Evolutionary conservation across 768 basidiomycete species (phyloP).

Genomic region (Mycena alexandri): DNA sequence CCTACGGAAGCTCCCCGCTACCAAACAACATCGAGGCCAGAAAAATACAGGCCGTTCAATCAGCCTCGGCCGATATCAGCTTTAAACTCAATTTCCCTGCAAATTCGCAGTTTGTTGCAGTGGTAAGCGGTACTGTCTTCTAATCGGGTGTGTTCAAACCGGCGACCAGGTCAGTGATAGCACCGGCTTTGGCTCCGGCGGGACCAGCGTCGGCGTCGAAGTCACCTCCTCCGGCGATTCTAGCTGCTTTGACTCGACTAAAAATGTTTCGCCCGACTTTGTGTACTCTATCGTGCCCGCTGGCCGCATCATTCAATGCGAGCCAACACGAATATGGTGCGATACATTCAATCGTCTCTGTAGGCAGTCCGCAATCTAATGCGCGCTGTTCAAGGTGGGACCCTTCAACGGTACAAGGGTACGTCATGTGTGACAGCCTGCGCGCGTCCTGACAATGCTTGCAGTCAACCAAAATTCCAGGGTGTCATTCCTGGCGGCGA

Average conservation of each 20-base stretch:
- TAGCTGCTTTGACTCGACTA: slow-evolving; percentile 70
- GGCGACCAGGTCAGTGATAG: slow-evolving; percentile 66
- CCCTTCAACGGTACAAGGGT: slow-evolving; percentile 26
- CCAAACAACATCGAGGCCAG: slow-evolving; percentile 72
- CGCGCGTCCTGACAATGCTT: slow-evolving; percentile 1
- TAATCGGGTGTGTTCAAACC: slow-evolving; percentile 4
- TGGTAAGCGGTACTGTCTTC: slow-evolving; percentile 63
- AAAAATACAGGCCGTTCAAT: slow-evolving; percentile 57
- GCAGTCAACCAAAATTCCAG: slow-evolving; percentile 70
- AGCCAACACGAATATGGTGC: slow-evolving; percentile 76
- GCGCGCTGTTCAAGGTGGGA: slow-evolving; percentile 27
- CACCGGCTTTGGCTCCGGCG: slow-evolving; percentile 76
- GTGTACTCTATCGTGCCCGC: slow-evolving; percentile 71
- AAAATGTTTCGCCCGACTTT: slow-evolving; percentile 65
- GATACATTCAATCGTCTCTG: slow-evolving; percentile 43
- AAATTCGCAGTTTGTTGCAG: slow-evolving; percentile 80
- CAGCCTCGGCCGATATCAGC: slow-evolving; percentile 39
- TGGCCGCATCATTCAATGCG: slow-evolving; percentile 77
- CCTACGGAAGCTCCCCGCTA: slow-evolving; percentile 74
- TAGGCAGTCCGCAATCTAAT: slow-evolving; percentile 53
- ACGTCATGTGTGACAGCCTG: slow-evolving; percentile 13
- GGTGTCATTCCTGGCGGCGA: slow-evolving; percentile 86
- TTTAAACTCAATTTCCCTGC: slow-evolving; percentile 30
- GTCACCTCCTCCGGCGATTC: slow-evolving; percentile 65
- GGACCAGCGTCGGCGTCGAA: slow-evolving; percentile 75